Percentiles rank a stretch among this genome's conserved stretches.
These are phyloP conservation scores for Amyloporia xantha DNA, from an alignment of 768 basidiomycete genomes.

Conservation along the genomic window DNA sequence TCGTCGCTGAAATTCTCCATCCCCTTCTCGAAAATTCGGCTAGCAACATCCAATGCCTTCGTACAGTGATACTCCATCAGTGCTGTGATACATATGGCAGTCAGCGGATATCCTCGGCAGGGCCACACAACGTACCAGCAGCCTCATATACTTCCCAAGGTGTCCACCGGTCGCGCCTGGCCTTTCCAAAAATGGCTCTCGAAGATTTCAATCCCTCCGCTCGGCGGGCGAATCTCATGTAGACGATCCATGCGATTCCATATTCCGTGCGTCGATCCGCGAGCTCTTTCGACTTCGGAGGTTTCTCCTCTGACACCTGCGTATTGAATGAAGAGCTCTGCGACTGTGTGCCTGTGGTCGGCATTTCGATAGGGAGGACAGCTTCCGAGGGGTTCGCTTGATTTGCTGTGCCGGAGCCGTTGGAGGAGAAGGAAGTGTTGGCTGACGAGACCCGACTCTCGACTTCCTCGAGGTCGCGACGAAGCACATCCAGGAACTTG, in stretches of 20 bases:
- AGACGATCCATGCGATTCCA: conserved; percentile 78
- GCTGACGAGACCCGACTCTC: conserved; percentile 38
- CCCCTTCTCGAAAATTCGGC: conserved; percentile 91
- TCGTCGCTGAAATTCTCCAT: conserved; percentile 78
- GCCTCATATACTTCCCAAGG: conserved; percentile 95
- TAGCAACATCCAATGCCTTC: conserved; percentile 72
- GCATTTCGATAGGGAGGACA: background rate
- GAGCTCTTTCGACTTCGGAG: conserved; percentile 48
- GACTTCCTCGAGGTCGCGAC: conserved; percentile 53
- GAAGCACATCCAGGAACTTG: conserved; percentile 61
- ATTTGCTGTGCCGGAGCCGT: conserved; percentile 17
- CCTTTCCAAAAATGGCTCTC: conserved; percentile 72
- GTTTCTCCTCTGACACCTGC: conserved; percentile 48
- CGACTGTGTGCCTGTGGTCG: conserved; percentile 7
- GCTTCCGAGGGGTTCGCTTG: conserved; percentile 3
- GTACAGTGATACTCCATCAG: conserved; percentile 92
- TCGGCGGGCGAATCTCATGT: conserved; percentile 87
- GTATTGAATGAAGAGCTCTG: conserved; percentile 38
- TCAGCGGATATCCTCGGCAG: background rate
- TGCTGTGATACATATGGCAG: conserved; percentile 39
- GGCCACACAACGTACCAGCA: conserved; percentile 48
- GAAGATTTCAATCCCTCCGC: conserved; percentile 83
- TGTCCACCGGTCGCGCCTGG: conserved; percentile 67
- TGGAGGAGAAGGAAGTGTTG: conserved; percentile 34
- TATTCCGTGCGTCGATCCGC: conserved; percentile 61